phyloP scores from a whole-genome alignment of 345 rosid genomes.

The Pugionium dolabratum region DNA sequence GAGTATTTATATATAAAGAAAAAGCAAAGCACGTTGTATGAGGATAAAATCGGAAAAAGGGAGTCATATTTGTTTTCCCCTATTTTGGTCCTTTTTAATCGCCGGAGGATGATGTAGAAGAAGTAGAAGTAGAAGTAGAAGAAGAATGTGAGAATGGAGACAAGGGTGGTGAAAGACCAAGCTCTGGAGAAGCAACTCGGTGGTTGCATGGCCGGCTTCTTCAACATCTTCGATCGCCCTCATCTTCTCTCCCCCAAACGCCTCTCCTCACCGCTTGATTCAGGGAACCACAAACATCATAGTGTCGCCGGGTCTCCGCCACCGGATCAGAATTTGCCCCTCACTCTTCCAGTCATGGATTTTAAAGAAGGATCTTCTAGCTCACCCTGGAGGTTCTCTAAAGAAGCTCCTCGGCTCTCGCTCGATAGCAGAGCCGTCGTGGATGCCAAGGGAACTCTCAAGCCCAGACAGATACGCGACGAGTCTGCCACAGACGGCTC shows the following conservation, averaged over 20 bases:
- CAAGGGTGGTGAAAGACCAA: slow-evolving; percentile 16
- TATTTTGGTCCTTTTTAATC: not conserved
- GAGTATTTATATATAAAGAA: too few species aligned
- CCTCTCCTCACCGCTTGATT: slow-evolving; percentile 54
- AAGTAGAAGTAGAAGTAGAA: not conserved
- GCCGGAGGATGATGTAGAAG: too few species aligned
- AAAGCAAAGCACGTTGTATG: slow-evolving; percentile 7
- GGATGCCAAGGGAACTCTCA: slow-evolving; percentile 84
- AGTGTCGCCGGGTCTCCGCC: slow-evolving; percentile 50
- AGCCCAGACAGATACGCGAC: slow-evolving; percentile 72
- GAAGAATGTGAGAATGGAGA: slow-evolving; percentile 39
- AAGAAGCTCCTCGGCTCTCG: slow-evolving; percentile 91
- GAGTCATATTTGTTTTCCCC: not conserved
- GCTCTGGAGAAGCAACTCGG: slow-evolving; percentile 56
- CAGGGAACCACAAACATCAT: slow-evolving; percentile 38
- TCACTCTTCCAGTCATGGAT: slow-evolving; percentile 58
- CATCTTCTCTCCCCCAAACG: slow-evolving; percentile 66
- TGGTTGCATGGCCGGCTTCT: slow-evolving; percentile 97
- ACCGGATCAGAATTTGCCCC: slow-evolving; percentile 43
- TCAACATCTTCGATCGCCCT: slow-evolving; percentile 91
- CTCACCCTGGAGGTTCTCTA: slow-evolving; percentile 80
- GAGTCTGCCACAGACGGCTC: not conserved
- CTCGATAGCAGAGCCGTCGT: slow-evolving; percentile 94
- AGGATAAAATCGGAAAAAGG: not conserved
- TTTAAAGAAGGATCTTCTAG: slow-evolving; percentile 51